Evolutionary conservation across 768 basidiomycete genomes (phyloP), one percentile per base, ranked within the genome.

Genomic region (Fomitopsis serialis): DNA sequence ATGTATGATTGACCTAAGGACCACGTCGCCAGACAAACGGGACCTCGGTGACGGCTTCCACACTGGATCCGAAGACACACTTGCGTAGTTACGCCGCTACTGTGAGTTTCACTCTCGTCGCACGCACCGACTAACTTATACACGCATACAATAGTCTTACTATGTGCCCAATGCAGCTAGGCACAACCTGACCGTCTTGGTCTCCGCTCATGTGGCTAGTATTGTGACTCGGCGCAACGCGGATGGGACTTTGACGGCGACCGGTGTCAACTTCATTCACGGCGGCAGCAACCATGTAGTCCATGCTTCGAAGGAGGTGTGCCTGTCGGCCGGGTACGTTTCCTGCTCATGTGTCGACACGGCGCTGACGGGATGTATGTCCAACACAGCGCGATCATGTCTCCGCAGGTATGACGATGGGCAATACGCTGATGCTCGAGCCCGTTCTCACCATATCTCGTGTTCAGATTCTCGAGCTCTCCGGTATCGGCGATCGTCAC

Each of bases 401-500:
- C 55, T 3, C 55, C 55, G 2, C 50, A 55, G 49, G 49, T 50
- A 27, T 24, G 37, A 4, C 9, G 23, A 25, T 25, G 29, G 12
- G 4, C 13, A 27, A 13, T 37, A 22, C n/a, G 15, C 12, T 34
- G 22, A 7, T 27, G 21, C 7, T 25, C 23, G 12, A 19, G 37
- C n/a, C n/a, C n/a, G n/a, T n/a, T n/a, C n/a, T n/a, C n/a, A n/a
- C n/a, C n/a, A n/a, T 42, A 10, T 5, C 15, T 6, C n/a, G 5
- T 21, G 24, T 22, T 22, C 10, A 52, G 42, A 42, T 63, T n/a
- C 47, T 63, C 15, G 62, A 63, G 42, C 52, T 59, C 2, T 86
- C 84, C 0, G 87, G 90, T 6, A 84, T 94, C 50, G 90, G 90
- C 2, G 73, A 77, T 0, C 58, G 63, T 2, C 62, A 67, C 0